These are phyloP conservation scores for Prunus armeniaca DNA, from an alignment of 306 rosid genomes.

Conservation along the genomic window DNA sequence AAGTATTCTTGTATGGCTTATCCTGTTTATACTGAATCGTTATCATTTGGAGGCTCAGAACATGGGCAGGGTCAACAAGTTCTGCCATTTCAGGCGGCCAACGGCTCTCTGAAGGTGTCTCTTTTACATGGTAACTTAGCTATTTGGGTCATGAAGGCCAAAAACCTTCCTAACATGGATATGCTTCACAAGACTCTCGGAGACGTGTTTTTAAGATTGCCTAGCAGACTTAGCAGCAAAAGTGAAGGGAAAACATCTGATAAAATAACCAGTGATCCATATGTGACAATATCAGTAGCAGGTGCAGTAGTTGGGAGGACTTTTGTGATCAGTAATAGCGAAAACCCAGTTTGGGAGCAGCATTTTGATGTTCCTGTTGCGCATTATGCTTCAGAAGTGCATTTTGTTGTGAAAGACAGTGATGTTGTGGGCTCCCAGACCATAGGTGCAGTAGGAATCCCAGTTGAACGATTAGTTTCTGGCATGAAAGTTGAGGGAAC, in stretches of 20 bases:
- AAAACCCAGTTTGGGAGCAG: slow-evolving; percentile 80
- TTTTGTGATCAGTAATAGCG: slow-evolving; percentile 62
- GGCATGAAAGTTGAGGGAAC: slow-evolving; percentile 58
- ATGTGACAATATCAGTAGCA: slow-evolving; percentile 63
- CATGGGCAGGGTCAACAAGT: slow-evolving; percentile 58
- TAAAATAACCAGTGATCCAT: slow-evolving; percentile 68
- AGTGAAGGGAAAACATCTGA: slow-evolving; percentile 33
- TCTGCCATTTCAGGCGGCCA: slow-evolving; percentile 53
- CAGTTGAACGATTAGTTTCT: slow-evolving; percentile 43
- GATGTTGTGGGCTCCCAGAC: slow-evolving; percentile 72
- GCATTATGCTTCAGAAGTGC: slow-evolving; percentile 75
- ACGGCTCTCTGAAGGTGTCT: slow-evolving; percentile 38
- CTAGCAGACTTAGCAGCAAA: slow-evolving; percentile 31
- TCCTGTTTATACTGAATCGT: slow-evolving; percentile 33
- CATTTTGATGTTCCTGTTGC: slow-evolving; percentile 74
- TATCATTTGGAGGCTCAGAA: slow-evolving; percentile 59
- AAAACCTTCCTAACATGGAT: slow-evolving; percentile 79
- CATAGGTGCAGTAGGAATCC: slow-evolving; percentile 73
- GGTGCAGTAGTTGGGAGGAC: slow-evolving; percentile 78
- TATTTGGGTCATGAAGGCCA: slow-evolving; percentile 56
- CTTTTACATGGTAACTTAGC: slow-evolving; percentile 79
- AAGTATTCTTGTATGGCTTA: slow-evolving; percentile 37
- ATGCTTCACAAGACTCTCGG: slow-evolving; percentile 54
- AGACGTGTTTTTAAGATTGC: slow-evolving; percentile 41
- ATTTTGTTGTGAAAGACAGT: slow-evolving; percentile 67